Evolutionary conservation across 179 eudicot genomes (phyloP), one percentile per base, ranked within the genome.

Genomic region (Beta macrorhiza): DNA sequence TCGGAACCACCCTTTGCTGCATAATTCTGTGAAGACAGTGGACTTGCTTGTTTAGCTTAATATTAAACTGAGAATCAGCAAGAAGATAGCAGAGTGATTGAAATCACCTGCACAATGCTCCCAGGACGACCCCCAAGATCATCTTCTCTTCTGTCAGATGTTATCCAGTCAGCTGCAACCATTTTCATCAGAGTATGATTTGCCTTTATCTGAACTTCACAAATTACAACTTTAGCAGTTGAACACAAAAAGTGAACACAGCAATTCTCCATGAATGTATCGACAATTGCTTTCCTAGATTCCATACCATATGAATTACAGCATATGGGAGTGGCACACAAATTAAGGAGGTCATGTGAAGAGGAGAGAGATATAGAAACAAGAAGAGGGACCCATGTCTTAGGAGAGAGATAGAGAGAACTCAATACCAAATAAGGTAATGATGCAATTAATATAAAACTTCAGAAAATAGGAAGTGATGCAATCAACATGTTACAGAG

Each of bases 121-220:
- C 91, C 95, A 77, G 90, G 89, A 76, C 92, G 95, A 32, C 89
- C 89, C 78, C 88, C 95, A 73, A 91, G 89, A 85, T 91, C 89
- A 83, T 91, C 91, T 89, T 89, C 95, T 84, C 92, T 85, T 81
- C 87, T 91, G 83, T 89, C 88, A 78, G 95, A 91, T 85, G 79
- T 88, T 81, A 90, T 81, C 95, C 93, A 91, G 80, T 90, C 95
- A 47, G 91, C 92, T 42, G 86, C 95, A 73, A 91, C 91, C 89
- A 89, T 89, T 83, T 90, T 84, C 93, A 91, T 89, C 83, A 90
- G 71, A 20, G 93, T 88, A 37, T 85, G 82, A 76, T 85, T 90
- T 77, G 93, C 91, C 65, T 88, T 89, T 64, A 91, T 87, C 95
- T 91, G 83, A 55, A 79, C 20, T 15, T 57, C 59, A 68, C 37